These are phyloP conservation scores for Ilex paraguariensis DNA, from an alignment of 305 asterid genomes.

Conservation along the genomic window DNA sequence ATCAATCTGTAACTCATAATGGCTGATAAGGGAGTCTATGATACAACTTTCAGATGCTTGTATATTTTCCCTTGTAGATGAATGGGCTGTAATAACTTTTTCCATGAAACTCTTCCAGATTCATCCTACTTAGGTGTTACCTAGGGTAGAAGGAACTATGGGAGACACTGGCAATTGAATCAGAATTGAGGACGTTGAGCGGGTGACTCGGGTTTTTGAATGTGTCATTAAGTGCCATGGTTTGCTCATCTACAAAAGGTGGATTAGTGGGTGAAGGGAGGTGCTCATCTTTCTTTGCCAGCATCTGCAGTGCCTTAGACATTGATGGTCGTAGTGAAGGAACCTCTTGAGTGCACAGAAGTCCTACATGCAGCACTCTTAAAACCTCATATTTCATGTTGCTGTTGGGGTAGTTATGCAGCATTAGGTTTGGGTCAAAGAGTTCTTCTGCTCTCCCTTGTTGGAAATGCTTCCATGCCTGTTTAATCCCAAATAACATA, in stretches of 20 bases:
- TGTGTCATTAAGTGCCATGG: conserved; percentile 17
- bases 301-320: conserved; percentile 61
- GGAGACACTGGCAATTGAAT: conserved; percentile 24
- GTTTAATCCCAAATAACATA: conserved; percentile 7
- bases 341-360: conserved; percentile 69
- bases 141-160: conserved; percentile 24
- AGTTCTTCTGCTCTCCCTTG: conserved; percentile 39
- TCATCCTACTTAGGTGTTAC: conserved; percentile 1
- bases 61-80: too few relatives aligned
- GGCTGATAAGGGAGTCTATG: too few relatives aligned
- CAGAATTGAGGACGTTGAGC: conserved; percentile 9
- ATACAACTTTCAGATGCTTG: too few relatives aligned
- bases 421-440: conserved; percentile 59
- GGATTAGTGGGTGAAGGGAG: conserved; percentile 50
- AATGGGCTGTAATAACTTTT: too few relatives aligned
- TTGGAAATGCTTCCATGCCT: conserved; percentile 80
- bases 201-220: conserved; percentile 8
- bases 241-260: conserved; percentile 18
- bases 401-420: conserved; percentile 33
- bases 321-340: conserved; percentile 55
- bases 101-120: too few relatives aligned
- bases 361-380: conserved; percentile 64
- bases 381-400: conserved; percentile 34
- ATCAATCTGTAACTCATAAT: too few relatives aligned
- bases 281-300: conserved; percentile 42